Evolutionary conservation across 192 early-diverging fungal genomes (phyloP).

Genomic region (Irineochytrium annulatum): DNA sequence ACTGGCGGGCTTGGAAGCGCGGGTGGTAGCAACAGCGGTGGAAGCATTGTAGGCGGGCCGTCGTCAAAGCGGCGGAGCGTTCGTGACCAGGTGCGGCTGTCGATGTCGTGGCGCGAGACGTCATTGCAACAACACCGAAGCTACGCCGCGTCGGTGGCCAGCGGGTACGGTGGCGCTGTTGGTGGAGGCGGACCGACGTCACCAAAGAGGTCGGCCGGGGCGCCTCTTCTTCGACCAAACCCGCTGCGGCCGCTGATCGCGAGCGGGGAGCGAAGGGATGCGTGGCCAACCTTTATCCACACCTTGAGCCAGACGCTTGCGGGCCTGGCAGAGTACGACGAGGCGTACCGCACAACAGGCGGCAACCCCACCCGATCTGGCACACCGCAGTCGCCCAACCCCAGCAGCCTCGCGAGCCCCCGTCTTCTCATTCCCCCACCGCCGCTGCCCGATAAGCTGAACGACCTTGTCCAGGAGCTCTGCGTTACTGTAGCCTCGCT

Average conservation of each 20-base stretch:
- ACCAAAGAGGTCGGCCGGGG: no score
- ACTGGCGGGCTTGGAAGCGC: background rate
- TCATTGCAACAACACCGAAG: background rate
- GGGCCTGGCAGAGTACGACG: background rate
- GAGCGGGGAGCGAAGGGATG: background rate
- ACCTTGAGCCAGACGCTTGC: background rate
- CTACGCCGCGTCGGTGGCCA: background rate
- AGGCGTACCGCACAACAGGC: no score
- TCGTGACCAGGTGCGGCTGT: background rate
- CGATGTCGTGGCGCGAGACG: background rate
- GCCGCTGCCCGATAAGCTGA: background rate
- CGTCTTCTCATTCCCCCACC: background rate
- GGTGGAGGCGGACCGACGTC: no score
- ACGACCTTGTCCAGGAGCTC: conserved; percentile 2
- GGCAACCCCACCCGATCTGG: background rate
- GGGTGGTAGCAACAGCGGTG: background rate
- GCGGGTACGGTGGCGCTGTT: no score
- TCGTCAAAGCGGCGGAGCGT: no score
- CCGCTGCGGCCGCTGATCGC: background rate
- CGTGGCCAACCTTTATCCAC: background rate
- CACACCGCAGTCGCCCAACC: background rate
- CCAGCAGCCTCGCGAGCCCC: background rate
- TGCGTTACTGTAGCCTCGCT: conserved; percentile 8
- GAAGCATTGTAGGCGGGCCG: no score
- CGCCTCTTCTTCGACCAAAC: background rate